A percentile compares a stretch with the other conserved stretches of the same genome.
These are phyloP conservation scores for Leccinum imitatum DNA, from an alignment of 768 basidiomycete genomes.

Conservation along the genomic window DNA sequence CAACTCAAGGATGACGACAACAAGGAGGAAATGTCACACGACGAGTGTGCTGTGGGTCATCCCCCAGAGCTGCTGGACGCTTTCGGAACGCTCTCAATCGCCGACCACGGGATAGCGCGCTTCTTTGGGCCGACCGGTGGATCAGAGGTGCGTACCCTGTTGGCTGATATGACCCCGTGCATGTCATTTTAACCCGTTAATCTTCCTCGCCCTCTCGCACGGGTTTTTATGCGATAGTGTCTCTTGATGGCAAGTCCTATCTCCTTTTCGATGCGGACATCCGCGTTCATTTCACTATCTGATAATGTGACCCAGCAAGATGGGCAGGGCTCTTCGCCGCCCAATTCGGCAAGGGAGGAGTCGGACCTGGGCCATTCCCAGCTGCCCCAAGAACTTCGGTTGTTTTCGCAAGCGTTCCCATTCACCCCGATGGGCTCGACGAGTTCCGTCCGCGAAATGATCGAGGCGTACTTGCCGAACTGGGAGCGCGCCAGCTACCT, in stretches of 20 bases:
- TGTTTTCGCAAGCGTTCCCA: constrained; percentile 62
- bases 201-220: neutral
- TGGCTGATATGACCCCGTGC: constrained; percentile 5
- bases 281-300: constrained; percentile 16
- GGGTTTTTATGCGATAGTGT: constrained; percentile 23
- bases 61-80: constrained; percentile 50
- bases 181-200: neutral
- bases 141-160: constrained; percentile 49
- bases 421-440: constrained; percentile 59
- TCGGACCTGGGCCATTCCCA: constrained; percentile 29
- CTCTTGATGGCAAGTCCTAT: constrained; percentile 31
- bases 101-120: constrained; percentile 57
- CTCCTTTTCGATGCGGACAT: constrained; percentile 1
- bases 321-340: constrained; percentile 17
- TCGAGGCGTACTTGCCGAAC: constrained; percentile 54
- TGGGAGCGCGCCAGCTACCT: constrained; percentile 49
- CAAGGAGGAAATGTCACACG: constrained; percentile 19
- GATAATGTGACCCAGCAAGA: constrained; percentile 23
- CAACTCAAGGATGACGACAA: constrained; percentile 31
- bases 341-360: constrained; percentile 23
- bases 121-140: constrained; percentile 71
- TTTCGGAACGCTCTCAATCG: constrained; percentile 60
- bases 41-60: constrained; percentile 19
- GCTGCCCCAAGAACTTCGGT: constrained; percentile 34
- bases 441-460: constrained; percentile 45